Percentiles rank a stretch among this genome's conserved stretches.
Evolutionary conservation across 2,329 filamentous ascomycete genomes (phyloP).

Genomic region (Talaromyces atroroseus): DNA sequence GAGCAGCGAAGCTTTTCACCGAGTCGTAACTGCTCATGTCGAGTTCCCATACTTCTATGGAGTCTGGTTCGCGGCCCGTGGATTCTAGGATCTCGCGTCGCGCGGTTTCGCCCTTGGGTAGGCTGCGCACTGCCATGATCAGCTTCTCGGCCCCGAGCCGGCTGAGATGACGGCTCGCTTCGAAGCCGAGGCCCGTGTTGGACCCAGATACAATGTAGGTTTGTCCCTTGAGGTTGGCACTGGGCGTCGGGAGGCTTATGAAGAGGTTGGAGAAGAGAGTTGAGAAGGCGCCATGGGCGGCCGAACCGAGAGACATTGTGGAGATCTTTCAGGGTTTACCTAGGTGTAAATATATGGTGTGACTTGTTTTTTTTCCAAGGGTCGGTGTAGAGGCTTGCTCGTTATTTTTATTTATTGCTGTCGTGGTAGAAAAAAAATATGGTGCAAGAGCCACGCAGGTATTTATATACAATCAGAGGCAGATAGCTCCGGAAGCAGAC

Average conservation of each 20-base stretch:
- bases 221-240: conserved; percentile 23
- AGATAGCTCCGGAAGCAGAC: not conserved
- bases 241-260: conserved; percentile 7
- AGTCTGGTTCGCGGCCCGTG: conserved; percentile 26
- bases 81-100: conserved; percentile 19
- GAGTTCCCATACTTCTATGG: conserved; percentile 47
- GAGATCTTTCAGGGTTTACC: too few relatives aligned
- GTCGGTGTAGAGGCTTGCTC: too few relatives aligned
- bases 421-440: too few relatives aligned
- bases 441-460: too few relatives aligned
- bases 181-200: conserved; percentile 48
- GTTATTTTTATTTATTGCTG: too few relatives aligned
- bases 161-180: conserved; percentile 39
- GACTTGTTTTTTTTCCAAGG: too few relatives aligned
- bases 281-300: conserved; percentile 4
- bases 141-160: conserved; percentile 37
- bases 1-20: conserved; percentile 37
- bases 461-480: too few relatives aligned
- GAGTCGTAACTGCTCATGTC: conserved; percentile 47
- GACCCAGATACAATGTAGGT: conserved; percentile 48
- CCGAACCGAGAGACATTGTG: conserved; percentile 8
- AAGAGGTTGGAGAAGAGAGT: conserved; percentile 12
- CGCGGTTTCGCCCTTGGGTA: conserved; percentile 40
- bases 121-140: conserved; percentile 45
- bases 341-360: too few relatives aligned